Percentiles rank a stretch among this genome's conserved stretches.
Evolutionary conservation across 176 grass and related monocot species (phyloP).

Genomic region (Saccharum spontaneum): DNA sequence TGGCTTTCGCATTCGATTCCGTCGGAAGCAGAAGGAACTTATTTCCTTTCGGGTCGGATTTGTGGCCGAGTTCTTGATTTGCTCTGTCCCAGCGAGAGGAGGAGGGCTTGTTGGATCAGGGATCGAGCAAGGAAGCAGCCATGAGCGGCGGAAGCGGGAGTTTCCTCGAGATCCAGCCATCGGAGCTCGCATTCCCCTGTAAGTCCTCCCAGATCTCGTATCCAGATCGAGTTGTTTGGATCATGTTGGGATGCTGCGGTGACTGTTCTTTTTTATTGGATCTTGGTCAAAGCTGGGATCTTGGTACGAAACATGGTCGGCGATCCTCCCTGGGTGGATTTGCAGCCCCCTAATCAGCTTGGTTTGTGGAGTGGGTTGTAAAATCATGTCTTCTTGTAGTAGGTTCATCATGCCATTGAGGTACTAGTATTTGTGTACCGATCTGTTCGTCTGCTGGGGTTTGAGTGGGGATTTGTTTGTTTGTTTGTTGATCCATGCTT

Average conservation of each 20-base stretch:
- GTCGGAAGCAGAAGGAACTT: neutral
- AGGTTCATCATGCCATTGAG: neutral
- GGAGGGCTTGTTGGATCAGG: neutral
- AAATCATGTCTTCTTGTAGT: neutral
- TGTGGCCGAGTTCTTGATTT: slow-evolving; percentile 8
- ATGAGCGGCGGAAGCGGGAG: slow-evolving; percentile 60
- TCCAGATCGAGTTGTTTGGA: slow-evolving; percentile 14
- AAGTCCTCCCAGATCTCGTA: slow-evolving; percentile 46
- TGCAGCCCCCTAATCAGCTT: slow-evolving; percentile 1
- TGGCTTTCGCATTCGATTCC: slow-evolving; percentile 35
- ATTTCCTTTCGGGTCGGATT: slow-evolving; percentile 3
- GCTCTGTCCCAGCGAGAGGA: neutral
- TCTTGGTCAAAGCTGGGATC: slow-evolving; percentile 44
- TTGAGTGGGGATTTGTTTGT: neutral
- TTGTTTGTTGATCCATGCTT: neutral
- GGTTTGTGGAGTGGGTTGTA: neutral
- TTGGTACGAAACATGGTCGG: slow-evolving; percentile 11
- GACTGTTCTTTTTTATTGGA: slow-evolving; percentile 9
- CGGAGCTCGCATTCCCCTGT: slow-evolving; percentile 87
- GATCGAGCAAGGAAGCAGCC: slow-evolving; percentile 17
- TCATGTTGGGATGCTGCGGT: neutral
- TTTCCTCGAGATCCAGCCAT: slow-evolving; percentile 88
- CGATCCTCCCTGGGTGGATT: neutral
- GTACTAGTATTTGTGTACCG: neutral
- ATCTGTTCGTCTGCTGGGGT: slow-evolving; percentile 19